Evolutionary conservation across 441 rosid genomes (phyloP).

Genomic region (Pelargonium australe): DNA sequence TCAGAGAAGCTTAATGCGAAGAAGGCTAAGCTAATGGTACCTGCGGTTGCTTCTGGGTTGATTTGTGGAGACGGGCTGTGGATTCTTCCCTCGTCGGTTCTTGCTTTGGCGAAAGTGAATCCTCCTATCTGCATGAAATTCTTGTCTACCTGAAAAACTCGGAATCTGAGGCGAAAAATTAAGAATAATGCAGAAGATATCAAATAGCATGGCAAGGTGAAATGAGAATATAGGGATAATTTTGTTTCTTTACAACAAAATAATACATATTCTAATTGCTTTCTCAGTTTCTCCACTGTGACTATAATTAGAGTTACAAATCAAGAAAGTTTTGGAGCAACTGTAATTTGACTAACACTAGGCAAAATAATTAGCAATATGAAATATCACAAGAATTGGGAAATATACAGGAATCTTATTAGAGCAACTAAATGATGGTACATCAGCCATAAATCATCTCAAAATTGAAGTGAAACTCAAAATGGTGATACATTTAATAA

Average conservation of each 20-base stretch:
- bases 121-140: slow-evolving; percentile 90
- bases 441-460: slow-evolving; percentile 13
- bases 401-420: slow-evolving; percentile 22
- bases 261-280: neutral
- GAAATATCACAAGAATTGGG: too few species aligned
- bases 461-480: slow-evolving; percentile 4
- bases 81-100: slow-evolving; percentile 80
- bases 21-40: slow-evolving; percentile 62
- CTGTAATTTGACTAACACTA: too few species aligned
- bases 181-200: too few species aligned
- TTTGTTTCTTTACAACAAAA: neutral
- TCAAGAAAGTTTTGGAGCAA: too few species aligned
- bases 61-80: slow-evolving; percentile 90
- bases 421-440: slow-evolving; percentile 12
- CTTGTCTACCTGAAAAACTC: slow-evolving; percentile 14
- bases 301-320: too few species aligned
- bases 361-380: too few species aligned
- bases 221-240: neutral
- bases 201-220: too few species aligned
- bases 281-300: too few species aligned
- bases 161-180: too few species aligned
- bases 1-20: slow-evolving; percentile 55
- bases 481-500: neutral
- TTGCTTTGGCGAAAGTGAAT: slow-evolving; percentile 59
- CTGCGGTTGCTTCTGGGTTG: slow-evolving; percentile 83